Percentiles rank a stretch among this genome's conserved stretches.
phyloP scores from a whole-genome alignment of 371 early-diverging fungal genomes.

The Batrachochytrium dendrobatidis region DNA sequence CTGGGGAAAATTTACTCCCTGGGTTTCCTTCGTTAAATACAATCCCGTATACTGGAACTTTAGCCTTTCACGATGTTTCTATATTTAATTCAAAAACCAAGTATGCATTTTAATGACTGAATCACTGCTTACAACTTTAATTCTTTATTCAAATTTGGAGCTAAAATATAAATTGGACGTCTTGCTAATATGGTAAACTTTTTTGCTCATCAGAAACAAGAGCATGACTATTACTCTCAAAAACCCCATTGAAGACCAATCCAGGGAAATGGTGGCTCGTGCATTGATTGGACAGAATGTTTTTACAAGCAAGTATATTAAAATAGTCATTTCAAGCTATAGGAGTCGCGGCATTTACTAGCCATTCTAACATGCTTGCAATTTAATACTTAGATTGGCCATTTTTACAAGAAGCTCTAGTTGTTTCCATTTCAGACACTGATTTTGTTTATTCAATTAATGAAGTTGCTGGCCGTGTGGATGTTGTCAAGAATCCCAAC shows the following conservation, averaged over 20 bases:
- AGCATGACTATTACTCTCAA: constrained; percentile 65
- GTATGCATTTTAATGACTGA: constrained; percentile 8
- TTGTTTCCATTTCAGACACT: constrained; percentile 68
- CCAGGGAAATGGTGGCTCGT: constrained; percentile 23
- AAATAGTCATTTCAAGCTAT: background rate
- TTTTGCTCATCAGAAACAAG: constrained; percentile 55
- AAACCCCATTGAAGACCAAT: constrained; percentile 40
- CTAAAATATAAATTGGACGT: background rate
- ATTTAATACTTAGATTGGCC: constrained; percentile 55
- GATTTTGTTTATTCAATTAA: constrained; percentile 56
- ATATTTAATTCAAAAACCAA: constrained; percentile 78
- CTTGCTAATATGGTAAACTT: background rate
- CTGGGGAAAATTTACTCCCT: constrained; percentile 63
- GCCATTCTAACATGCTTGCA: constrained; percentile 50
- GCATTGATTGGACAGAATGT: constrained; percentile 19
- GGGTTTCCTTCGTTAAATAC: constrained; percentile 89
- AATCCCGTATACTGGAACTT: constrained; percentile 55
- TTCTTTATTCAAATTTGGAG: background rate
- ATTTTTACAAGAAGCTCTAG: constrained; percentile 70
- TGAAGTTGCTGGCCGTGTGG: constrained; percentile 2
- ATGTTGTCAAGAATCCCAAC: constrained; percentile 38
- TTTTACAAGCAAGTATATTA: constrained; percentile 15
- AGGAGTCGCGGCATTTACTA: constrained; percentile 36
- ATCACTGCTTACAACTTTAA: too few relatives aligned
- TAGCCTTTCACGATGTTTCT: constrained; percentile 69